phyloP scores from a whole-genome alignment of 2,329 filamentous ascomycete species.

The Neodidymelliopsis sp. region DNA sequence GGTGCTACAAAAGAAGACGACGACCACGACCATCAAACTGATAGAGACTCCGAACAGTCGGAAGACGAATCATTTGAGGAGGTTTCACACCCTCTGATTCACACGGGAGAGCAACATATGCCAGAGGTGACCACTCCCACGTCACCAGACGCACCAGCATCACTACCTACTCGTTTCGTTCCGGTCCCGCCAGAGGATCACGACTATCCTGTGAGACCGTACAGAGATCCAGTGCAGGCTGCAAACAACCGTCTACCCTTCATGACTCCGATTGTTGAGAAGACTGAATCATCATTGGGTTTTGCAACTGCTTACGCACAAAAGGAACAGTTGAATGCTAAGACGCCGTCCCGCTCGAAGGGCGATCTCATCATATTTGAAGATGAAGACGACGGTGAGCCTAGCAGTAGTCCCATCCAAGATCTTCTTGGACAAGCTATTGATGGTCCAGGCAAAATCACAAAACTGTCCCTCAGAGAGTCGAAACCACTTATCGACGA shows the following conservation, averaged over 20 bases:
- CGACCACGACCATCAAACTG: conserved; percentile 39
- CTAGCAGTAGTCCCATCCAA: conserved; percentile 75
- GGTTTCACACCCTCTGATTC: conserved; percentile 36
- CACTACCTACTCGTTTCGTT: conserved; percentile 69
- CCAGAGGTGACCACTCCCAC: conserved; percentile 57
- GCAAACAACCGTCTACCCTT: conserved; percentile 94
- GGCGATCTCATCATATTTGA: conserved; percentile 51
- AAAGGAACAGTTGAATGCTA: conserved; percentile 69
- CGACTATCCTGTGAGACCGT: conserved; percentile 78
- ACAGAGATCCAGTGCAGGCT: conserved; percentile 78
- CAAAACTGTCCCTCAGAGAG: conserved; percentile 62
- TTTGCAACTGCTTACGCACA: conserved; percentile 53
- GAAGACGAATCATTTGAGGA: conserved; percentile 48
- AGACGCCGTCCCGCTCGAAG: conserved; percentile 76
- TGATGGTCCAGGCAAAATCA: conserved; percentile 53
- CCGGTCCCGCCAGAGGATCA: conserved; percentile 87
- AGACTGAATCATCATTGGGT: conserved; percentile 87
- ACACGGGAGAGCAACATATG: conserved; percentile 41
- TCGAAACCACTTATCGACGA: conserved; percentile 44
- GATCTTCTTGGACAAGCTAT: conserved; percentile 64
- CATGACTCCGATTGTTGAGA: conserved; percentile 98
- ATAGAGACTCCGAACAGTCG: conserved; percentile 45
- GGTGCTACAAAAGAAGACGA: conserved; percentile 64
- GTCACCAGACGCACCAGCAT: conserved; percentile 48
- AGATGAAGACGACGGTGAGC: conserved; percentile 49